These are phyloP conservation scores for Entrophospora sp. DNA, from an alignment of 192 early-diverging fungal species.

Conservation along the genomic window DNA sequence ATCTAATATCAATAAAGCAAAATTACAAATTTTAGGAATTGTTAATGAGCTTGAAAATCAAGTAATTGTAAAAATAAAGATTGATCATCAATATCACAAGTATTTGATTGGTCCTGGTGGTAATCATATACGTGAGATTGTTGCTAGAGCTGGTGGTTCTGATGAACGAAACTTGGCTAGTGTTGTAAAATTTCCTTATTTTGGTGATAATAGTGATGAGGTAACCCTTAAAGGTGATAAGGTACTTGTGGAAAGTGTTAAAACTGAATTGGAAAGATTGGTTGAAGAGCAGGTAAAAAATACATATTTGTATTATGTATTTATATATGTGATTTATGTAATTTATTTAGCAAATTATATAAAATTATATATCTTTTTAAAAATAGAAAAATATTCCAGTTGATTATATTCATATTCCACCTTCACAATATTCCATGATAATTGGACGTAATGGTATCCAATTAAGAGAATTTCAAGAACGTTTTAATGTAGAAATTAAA, in stretches of 20 bases:
- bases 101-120: slow-evolving; percentile 60
- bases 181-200: slow-evolving; percentile 55
- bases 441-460: slow-evolving; percentile 71
- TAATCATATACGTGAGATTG: slow-evolving; percentile 51
- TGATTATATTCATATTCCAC: slow-evolving; percentile 53
- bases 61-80: slow-evolving; percentile 36
- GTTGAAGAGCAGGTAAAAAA: slow-evolving; percentile 50
- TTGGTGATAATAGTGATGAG: slow-evolving; percentile 41
- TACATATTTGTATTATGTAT: slow-evolving; percentile 23
- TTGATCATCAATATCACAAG: slow-evolving; percentile 51
- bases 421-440: slow-evolving; percentile 63
- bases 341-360: not conserved
- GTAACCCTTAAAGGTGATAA: slow-evolving; percentile 56
- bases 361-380: not conserved
- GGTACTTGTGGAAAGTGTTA: slow-evolving; percentile 45
- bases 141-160: slow-evolving; percentile 47
- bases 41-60: slow-evolving; percentile 52
- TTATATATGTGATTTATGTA: not conserved
- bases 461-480: slow-evolving; percentile 62
- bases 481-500: slow-evolving; percentile 56
- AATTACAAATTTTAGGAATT: slow-evolving; percentile 48
- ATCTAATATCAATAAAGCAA: slow-evolving; percentile 43
- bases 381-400: not conserved
- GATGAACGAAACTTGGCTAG: slow-evolving; percentile 41
- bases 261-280: slow-evolving; percentile 31